phyloP scores from a whole-genome alignment of 1,139 yeast genomes.

The Insectozyma bohioensis region DNA sequence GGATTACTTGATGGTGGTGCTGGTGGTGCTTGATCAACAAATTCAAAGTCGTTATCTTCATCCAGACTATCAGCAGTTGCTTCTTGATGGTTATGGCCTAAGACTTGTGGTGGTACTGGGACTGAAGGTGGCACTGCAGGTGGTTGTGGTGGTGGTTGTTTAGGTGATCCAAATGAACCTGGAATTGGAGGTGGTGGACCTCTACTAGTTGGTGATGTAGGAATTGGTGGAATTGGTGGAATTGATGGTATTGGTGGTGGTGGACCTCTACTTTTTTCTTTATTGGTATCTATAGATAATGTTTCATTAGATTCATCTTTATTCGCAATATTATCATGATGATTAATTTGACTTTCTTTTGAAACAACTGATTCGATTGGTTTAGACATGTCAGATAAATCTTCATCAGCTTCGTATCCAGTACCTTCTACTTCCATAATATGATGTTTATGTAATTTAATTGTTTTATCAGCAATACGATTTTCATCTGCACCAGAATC shows the following conservation, averaged over 20 bases:
- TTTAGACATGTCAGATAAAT: slow-evolving; percentile 34
- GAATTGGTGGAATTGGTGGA: slow-evolving; percentile 11
- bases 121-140: too few species aligned
- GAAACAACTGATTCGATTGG: slow-evolving; percentile 5
- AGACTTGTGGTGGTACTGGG: background rate
- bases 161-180: slow-evolving; percentile 5
- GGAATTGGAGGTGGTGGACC: slow-evolving; percentile 9
- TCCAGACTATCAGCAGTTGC: too few species aligned
- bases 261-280: slow-evolving; percentile 9
- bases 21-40: slow-evolving; percentile 6
- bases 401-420: slow-evolving; percentile 49
- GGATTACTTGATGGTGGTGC: slow-evolving; percentile 8
- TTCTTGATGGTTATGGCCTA: too few species aligned
- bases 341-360: slow-evolving; percentile 1
- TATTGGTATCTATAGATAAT: background rate
- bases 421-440: slow-evolving; percentile 31
- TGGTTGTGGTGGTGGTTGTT: slow-evolving; percentile 5
- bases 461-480: slow-evolving; percentile 9
- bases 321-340: too few species aligned
- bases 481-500: slow-evolving; percentile 24
- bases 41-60: slow-evolving; percentile 16
- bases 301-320: slow-evolving; percentile 12
- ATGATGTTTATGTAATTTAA: slow-evolving; percentile 13
- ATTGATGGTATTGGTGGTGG: slow-evolving; percentile 16
- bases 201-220: slow-evolving; percentile 3